Base-by-base conservation (phyloP, 2,329 filamentous ascomycete species). In the Domatiomyces globalis region DNA sequence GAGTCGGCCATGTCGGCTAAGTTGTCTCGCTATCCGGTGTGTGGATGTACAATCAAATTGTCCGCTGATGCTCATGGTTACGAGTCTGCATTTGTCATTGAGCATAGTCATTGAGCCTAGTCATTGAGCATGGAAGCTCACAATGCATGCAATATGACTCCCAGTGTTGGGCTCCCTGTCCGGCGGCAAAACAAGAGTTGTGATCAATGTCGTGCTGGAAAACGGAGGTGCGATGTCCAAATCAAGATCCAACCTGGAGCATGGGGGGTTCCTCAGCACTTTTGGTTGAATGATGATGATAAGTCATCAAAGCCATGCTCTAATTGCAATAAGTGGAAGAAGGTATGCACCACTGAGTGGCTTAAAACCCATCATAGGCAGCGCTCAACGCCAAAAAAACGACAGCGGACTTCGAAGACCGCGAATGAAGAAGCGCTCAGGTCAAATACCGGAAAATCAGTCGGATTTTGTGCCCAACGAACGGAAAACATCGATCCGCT, bases 161-260 rank as follows among this genome's bases (percentile, higher is more conserved):
- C 33, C 10, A 39, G 5, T 39, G 33, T 15, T 15, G 12, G 33
- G 5, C 9, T 39, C 15, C 33, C 33, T 5, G 33, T 39, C 33
- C 64, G 68, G 49, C 67, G 67, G 51, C 69, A 71, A 52, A 66
- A 70, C 52, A 64, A 69, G 45, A 71, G 69, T 53, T 73, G 71
- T 55, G 71, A 73, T 52, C 70, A 70, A 51, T 73, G 71, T 56
- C 65, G 70, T 19, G 69, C 68, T 54, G 70, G 70, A 19, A 72
- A 72, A 56, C 61, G 69, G 50, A 69, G 67, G 5, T 73, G 71
- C 58, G 69, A 73, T 56, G 69, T 68, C 4, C 62, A 62, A 5
- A 65, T 69, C 45, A 46, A 36, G 18, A 42, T 33, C 33, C 46
- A 20, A 5, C 19, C 22, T 25, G 6, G 3, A 25, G 22, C 22